A percentile compares a stretch with the other conserved stretches of the same genome.
These are phyloP conservation scores for Strigomonas culicis DNA, from an alignment of 208 protist species.

Conservation along the genomic window DNA sequence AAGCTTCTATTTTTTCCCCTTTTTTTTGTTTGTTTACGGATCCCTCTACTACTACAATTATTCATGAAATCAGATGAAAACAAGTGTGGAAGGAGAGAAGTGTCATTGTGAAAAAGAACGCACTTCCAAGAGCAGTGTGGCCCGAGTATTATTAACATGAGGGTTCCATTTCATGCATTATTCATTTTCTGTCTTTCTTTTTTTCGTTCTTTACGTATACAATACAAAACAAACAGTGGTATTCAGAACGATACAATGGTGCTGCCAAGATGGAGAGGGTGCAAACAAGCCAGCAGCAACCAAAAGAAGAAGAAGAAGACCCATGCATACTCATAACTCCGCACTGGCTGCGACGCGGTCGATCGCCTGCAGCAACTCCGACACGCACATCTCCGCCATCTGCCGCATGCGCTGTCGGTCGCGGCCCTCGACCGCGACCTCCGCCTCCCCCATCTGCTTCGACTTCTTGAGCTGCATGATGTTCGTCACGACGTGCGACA, in stretches of 20 bases:
- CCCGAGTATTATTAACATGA: background rate
- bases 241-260: background rate
- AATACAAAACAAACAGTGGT: background rate
- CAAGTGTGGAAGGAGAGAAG: background rate
- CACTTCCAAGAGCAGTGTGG: background rate
- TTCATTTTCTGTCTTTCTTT: background rate
- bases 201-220: background rate
- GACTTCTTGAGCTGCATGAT: slow-evolving; percentile 63
- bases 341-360: slow-evolving; percentile 15
- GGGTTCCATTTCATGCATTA: background rate
- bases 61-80: no score
- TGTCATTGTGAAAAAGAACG: slow-evolving; percentile 1
- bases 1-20: background rate
- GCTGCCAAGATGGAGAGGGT: background rate
- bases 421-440: slow-evolving; percentile 3
- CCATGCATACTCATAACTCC: slow-evolving; percentile 5
- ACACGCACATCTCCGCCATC: slow-evolving; percentile 34
- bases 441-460: slow-evolving; percentile 18
- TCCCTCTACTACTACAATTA: no score
- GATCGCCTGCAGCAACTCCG: slow-evolving; percentile 49
- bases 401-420: slow-evolving; percentile 30
- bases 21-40: slow-evolving; percentile 11
- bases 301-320: background rate
- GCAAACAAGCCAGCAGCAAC: slow-evolving; percentile 34
- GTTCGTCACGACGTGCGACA: slow-evolving; percentile 65